Percentiles rank a stretch among this genome's conserved stretches.
phyloP scores from a whole-genome alignment of 2,329 filamentous ascomycete species.

The Paracorniculantispora psalliotae region DNA sequence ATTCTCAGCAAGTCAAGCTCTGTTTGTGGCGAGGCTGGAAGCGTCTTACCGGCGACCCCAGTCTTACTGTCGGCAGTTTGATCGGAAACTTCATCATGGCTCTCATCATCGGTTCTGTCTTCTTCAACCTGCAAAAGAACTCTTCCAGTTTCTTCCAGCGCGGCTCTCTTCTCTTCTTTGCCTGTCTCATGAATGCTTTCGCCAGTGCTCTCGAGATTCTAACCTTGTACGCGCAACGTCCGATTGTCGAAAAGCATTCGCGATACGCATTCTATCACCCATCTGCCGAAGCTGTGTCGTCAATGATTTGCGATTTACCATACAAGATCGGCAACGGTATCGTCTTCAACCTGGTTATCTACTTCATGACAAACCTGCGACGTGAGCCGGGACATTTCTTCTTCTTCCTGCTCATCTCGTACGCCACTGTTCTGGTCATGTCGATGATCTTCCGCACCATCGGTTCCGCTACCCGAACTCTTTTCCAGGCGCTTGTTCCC shows the following conservation, averaged over 20 bases:
- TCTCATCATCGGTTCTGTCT: conserved; percentile 73
- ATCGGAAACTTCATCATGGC: conserved; percentile 72
- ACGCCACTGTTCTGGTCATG: conserved; percentile 70
- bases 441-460: conserved; percentile 83
- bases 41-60: conserved; percentile 71
- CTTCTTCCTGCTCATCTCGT: conserved; percentile 75
- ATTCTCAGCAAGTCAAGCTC: conserved; percentile 67
- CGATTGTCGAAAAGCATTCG: conserved; percentile 85
- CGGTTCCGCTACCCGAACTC: conserved; percentile 67
- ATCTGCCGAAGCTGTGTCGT: conserved; percentile 79
- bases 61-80: conserved; percentile 62
- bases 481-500: conserved; percentile 59
- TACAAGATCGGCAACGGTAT: conserved; percentile 76
- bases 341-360: conserved; percentile 73
- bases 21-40: conserved; percentile 79
- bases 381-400: conserved; percentile 75
- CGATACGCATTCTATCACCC: conserved; percentile 88
- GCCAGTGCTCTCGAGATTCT: conserved; percentile 77
- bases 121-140: conserved; percentile 65
- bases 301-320: conserved; percentile 81
- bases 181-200: conserved; percentile 81
- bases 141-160: conserved; percentile 73
- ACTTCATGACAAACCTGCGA: conserved; percentile 82
- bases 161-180: conserved; percentile 80
- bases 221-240: conserved; percentile 80